Base-by-base conservation (phyloP, 495 filamentous ascomycete species). In the Saxispiralis lemnorum region DNA sequence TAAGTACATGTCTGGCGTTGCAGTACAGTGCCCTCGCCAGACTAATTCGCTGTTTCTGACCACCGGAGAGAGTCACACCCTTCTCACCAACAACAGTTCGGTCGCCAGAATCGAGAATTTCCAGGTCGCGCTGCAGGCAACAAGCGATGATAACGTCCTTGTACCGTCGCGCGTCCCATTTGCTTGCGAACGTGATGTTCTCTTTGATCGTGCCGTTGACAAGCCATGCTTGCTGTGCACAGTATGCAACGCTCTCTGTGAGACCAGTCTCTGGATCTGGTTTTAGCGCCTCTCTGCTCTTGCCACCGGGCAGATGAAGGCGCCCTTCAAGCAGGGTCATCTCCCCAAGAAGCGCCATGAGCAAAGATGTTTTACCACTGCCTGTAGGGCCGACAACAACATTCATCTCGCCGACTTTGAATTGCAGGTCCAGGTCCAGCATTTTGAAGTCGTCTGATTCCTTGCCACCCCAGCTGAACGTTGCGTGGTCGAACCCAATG, bases 1-100 rank as follows among this genome's bases (percentile, higher is more conserved):
- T 65, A 5, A 99, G 70, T 11, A 99, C 59, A 59, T 99, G 88
- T 35, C 76, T 75, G 13, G 86, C 88, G 59, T 79, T 84, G 46
- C 82, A 92, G 59, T 99, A 99, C 12, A 99, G 66, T 1, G 92
- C 89, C 49, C 89, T 75, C 13, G 89, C 89, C 17, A 99, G 68
- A 19, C 92, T 96, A 28, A 99, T 95, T 43, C 89, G 76, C 62
- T 99, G 89, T 62, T 99, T 99, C 60, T 99, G 89, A 3, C 89
- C 89, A 46, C 92, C 92, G 11, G 92, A 99, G 19, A 99, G 69
- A 37, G 87, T 84, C 48, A 99, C 93, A 32, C 92, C 92, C 60
- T 95, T 96, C 60, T 99, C 92, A 35, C 92, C 92, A 11, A 96
- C 92, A 11, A 95, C 64, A 0, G 92, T 96, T 62, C 89, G 73